A percentile compares a stretch with the other conserved stretches of the same genome.
phyloP scores from a whole-genome alignment of 169 alveolate species.

The Theileria annulata region DNA sequence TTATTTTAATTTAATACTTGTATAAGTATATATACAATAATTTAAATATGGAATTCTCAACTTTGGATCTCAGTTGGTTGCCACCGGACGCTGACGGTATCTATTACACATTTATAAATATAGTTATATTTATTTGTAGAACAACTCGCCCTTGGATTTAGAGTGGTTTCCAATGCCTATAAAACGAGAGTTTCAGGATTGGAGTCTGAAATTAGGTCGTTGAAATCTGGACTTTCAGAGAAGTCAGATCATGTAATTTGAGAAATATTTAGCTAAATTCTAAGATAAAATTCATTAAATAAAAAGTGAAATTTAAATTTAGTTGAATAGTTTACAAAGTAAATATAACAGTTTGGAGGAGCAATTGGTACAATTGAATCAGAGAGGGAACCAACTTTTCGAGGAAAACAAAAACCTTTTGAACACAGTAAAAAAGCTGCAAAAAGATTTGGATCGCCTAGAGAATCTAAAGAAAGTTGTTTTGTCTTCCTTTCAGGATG shows the following conservation, averaged over 20 bases:
- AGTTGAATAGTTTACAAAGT: slow-evolving; percentile 80
- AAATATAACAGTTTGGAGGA: slow-evolving; percentile 81
- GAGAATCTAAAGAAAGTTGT: slow-evolving; percentile 82
- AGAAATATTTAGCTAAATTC: background rate
- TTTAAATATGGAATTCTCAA: slow-evolving; percentile 51
- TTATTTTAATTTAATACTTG: background rate
- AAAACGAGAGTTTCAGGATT: slow-evolving; percentile 79
- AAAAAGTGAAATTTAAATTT: background rate
- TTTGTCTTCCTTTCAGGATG: slow-evolving; percentile 82
- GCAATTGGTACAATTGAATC: slow-evolving; percentile 80
- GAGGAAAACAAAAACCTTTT: slow-evolving; percentile 83
- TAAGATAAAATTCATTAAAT: background rate
- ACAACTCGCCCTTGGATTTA: slow-evolving; percentile 83
- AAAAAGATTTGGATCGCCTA: slow-evolving; percentile 79
- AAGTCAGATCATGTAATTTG: slow-evolving; percentile 75
- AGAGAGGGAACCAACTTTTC: slow-evolving; percentile 81
- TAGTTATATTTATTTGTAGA: slow-evolving; percentile 54
- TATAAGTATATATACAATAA: background rate
- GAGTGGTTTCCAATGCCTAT: slow-evolving; percentile 83
- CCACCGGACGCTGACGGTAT: slow-evolving; percentile 81
- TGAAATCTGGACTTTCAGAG: slow-evolving; percentile 77
- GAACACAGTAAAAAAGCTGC: slow-evolving; percentile 76
- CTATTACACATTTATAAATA: background rate
- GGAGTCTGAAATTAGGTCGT: slow-evolving; percentile 79
- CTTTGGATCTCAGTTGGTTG: slow-evolving; percentile 76